Base-by-base conservation (phyloP, 495 filamentous ascomycete species). In the Extremus antarcticus region DNA sequence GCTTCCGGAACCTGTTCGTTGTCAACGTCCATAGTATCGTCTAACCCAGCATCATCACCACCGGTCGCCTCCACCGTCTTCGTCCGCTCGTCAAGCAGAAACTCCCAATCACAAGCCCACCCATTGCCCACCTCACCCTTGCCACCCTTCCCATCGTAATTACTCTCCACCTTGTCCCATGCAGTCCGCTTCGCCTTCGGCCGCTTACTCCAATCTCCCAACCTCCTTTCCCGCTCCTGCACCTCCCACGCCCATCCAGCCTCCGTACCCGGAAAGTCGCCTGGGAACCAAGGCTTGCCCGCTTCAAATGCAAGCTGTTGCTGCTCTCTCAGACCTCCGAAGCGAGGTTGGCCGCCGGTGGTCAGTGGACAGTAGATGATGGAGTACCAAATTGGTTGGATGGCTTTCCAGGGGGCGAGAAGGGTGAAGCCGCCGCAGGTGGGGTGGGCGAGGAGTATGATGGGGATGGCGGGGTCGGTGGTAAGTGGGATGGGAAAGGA, bases 391-490 rank as follows among this genome's bases (percentile, higher is more conserved):
- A 97, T 71, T 0, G 89, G 82, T 20, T 76, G 68, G 25, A 96
- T 84, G 59, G 88, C 95, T 63, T 89, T 91, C 90, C 92, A 97
- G 0, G 92, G 92, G 2, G 92, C 73, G 25, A 97, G 74, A 1
- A 98, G 61, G 0, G 86, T 94, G 90, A 90, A 97, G 63, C 56
- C 15, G 67, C 56, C 22, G 8, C 25, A 21, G 25, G 75, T 65
- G 11, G 78, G 75, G 15, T 78, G 83, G 25, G 86, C 76, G 10
- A 86, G 68, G 21, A 90, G 69, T 13, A 95, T 75, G 25, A 94
- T 73, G 1, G 92, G 94, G 38, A 98, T 92, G 3, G 76, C 70
- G 3, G 88, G 88, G 61, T 98, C 94, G n/a, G 73, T 75, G 0
- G 74, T 56, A 8, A 79, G 73, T 7, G 82, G 62, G n/a, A 70